Evolutionary conservation across 2,329 filamentous ascomycete species (phyloP).

Genomic region (Elsinoe perseae): DNA sequence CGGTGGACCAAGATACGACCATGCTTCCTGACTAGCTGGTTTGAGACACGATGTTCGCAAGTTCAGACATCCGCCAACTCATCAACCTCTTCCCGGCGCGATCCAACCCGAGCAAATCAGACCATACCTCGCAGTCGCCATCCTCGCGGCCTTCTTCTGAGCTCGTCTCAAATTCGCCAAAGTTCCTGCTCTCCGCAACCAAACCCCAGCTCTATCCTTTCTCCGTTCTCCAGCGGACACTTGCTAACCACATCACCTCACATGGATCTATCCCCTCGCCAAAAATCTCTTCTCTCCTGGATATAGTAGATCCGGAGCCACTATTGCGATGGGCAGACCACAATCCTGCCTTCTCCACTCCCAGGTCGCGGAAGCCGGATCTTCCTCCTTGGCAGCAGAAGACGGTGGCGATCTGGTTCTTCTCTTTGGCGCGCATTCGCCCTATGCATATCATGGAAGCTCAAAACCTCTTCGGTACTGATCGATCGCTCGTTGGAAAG

Average conservation of each 20-base stretch:
- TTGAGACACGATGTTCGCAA: not conserved
- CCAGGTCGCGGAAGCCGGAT: not conserved
- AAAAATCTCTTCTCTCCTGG: not conserved
- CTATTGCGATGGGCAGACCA: slow-evolving; percentile 4
- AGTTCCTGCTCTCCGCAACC: not conserved
- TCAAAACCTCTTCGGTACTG: not conserved
- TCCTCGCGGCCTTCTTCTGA: too few species aligned
- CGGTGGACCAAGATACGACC: not conserved
- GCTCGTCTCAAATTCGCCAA: not conserved
- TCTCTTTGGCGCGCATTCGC: not conserved
- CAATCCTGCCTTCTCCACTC: not conserved
- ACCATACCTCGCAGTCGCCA: too few species aligned
- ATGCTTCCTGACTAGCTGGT: not conserved
- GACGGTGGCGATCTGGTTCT: slow-evolving; percentile 7
- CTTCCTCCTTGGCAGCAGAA: slow-evolving; percentile 9
- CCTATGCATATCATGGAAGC: not conserved
- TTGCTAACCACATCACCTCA: not conserved
- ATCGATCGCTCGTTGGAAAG: not conserved
- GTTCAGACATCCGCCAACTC: not conserved
- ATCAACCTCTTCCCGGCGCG: not conserved
- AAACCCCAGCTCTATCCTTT: not conserved
- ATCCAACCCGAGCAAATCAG: too few species aligned
- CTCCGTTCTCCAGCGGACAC: not conserved
- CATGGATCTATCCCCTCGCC: not conserved
- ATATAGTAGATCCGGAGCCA: not conserved